Conservation (phyloP, 768 basidiomycete genomes). For the Rhodotorula graminis region DNA sequence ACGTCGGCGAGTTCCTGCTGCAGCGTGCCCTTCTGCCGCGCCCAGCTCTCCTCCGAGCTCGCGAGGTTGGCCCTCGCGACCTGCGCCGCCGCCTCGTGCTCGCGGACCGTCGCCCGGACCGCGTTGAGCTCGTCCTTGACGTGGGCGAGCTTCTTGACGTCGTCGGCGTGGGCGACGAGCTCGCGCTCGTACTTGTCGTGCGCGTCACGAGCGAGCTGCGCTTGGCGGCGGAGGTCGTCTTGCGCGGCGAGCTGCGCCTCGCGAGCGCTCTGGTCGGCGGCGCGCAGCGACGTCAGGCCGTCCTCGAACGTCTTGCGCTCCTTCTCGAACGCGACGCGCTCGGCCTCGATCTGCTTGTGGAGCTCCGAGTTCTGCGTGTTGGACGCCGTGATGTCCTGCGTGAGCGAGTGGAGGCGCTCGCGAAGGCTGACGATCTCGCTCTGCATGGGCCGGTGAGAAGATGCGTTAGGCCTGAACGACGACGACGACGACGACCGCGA, state of each 20-base stretch:
- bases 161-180: constrained; percentile 77
- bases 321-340: constrained; percentile 64
- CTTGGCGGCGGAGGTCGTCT: constrained; percentile 59
- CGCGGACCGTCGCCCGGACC: constrained; percentile 57
- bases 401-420: constrained; percentile 57
- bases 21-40: constrained; percentile 66
- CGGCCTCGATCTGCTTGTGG: constrained; percentile 63
- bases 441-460: constrained; percentile 51
- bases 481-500: too few species aligned
- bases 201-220: constrained; percentile 66
- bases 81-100: constrained; percentile 61
- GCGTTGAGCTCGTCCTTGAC: constrained; percentile 61
- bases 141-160: constrained; percentile 65
- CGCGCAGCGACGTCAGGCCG: constrained; percentile 72
- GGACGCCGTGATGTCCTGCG: constrained; percentile 55
- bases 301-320: constrained; percentile 80
- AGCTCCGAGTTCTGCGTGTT: constrained; percentile 57
- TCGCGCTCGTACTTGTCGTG: constrained; percentile 77
- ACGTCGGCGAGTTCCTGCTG: constrained; percentile 73
- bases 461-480: too few species aligned
- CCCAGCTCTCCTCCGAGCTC: constrained; percentile 73
- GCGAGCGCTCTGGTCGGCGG: constrained; percentile 64
- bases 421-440: constrained; percentile 62
- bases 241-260: constrained; percentile 56
- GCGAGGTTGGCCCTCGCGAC: constrained; percentile 69